Evolutionary conservation across 1,284 basidiomycete species (phyloP).

Genomic region (Leccinum griseonigrum): DNA sequence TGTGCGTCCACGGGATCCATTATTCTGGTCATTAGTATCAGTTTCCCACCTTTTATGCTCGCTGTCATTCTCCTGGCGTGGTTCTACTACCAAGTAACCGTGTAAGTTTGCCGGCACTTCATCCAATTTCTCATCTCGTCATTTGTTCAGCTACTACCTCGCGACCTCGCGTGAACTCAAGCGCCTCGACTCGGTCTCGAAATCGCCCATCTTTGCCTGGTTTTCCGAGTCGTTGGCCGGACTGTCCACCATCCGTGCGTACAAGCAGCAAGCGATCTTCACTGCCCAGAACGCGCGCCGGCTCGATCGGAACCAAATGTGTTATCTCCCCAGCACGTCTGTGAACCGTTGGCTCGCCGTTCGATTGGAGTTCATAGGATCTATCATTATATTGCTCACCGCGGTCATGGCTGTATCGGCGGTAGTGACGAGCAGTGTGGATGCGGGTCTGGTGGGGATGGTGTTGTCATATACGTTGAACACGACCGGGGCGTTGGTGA

Average conservation of each 20-base stretch:
- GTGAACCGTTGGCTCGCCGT: constrained; percentile 83
- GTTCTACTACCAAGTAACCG: constrained; percentile 78
- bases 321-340: constrained; percentile 69
- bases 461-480: constrained; percentile 85
- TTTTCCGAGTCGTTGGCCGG: constrained; percentile 87
- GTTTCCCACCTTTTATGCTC: constrained; percentile 82
- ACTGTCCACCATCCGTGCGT: constrained; percentile 86
- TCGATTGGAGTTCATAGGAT: constrained; percentile 81
- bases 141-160: constrained; percentile 73
- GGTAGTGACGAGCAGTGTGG: constrained; percentile 70
- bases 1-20: constrained; percentile 67
- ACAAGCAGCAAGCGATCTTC: constrained; percentile 72
- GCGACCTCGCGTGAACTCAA: constrained; percentile 90
- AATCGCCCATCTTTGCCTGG: constrained; percentile 89
- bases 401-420: constrained; percentile 70
- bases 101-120: constrained; percentile 39
- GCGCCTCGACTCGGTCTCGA: constrained; percentile 86
- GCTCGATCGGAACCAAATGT: constrained; percentile 80
- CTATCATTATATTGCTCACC: constrained; percentile 76
- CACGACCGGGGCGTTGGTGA: constrained; percentile 70
- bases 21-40: constrained; percentile 72
- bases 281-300: constrained; percentile 75
- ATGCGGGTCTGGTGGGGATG: constrained; percentile 90
- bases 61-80: constrained; percentile 72
- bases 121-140: not conserved